Conservation (phyloP, 768 basidiomycete species). For the Lactarius tabidus region DNA sequence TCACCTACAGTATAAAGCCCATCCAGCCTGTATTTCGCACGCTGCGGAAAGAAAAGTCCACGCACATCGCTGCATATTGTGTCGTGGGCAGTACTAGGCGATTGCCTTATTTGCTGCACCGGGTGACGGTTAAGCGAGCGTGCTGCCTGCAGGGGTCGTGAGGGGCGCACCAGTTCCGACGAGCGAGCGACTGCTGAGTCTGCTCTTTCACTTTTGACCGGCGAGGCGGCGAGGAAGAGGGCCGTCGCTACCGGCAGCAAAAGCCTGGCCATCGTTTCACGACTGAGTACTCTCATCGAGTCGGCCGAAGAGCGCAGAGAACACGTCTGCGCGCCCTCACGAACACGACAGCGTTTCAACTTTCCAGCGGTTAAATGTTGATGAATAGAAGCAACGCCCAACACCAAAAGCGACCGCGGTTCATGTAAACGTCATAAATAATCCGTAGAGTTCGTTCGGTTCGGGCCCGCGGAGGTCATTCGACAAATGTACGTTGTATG, state of each 20-base stretch:
- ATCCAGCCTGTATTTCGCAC: too few relatives aligned
- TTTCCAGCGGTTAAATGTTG: background rate
- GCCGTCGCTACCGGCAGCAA: background rate
- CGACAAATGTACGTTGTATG: background rate
- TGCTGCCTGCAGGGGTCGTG: background rate
- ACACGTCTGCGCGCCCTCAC: background rate
- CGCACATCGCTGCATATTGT: conserved; percentile 5
- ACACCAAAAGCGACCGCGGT: too few relatives aligned
- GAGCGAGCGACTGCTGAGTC: background rate
- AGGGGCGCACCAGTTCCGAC: background rate
- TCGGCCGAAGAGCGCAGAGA: background rate
- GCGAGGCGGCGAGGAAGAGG: background rate
- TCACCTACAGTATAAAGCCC: too few relatives aligned
- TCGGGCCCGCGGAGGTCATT: background rate
- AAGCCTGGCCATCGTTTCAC: background rate
- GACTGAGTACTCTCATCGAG: background rate
- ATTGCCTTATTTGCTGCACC: background rate
- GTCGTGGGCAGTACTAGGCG: conserved; percentile 3
- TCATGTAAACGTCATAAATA: background rate
- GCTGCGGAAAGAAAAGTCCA: background rate
- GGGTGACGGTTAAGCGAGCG: background rate
- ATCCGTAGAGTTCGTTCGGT: background rate
- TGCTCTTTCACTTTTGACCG: background rate
- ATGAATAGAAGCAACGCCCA: too few relatives aligned
- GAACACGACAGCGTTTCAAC: background rate